A percentile compares a stretch with the other conserved stretches of the same genome.
These are phyloP conservation scores for Wickerhamomyces mucosus DNA, from an alignment of 805 yeast genomes.

Conservation along the genomic window DNA sequence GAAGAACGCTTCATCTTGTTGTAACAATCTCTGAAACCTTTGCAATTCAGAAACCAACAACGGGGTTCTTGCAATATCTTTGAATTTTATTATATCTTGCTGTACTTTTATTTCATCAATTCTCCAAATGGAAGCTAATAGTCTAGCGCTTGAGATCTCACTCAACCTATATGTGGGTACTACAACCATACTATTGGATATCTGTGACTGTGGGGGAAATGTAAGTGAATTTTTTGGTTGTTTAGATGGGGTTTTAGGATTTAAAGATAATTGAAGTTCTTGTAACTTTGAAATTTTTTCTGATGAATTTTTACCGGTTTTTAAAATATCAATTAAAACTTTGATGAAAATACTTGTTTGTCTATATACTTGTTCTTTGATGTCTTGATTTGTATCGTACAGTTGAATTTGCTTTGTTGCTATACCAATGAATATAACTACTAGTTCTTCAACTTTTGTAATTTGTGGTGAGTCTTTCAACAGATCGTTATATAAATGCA, in stretches of 20 bases:
- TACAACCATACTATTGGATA: background rate
- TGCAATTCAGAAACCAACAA: conserved; percentile 23
- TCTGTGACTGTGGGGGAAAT: background rate
- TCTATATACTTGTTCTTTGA: conserved; percentile 10
- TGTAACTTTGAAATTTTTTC: conserved; percentile 32
- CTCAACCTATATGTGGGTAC: conserved; percentile 41
- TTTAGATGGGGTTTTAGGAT: conserved; percentile 6
- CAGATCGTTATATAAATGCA: conserved; percentile 55
- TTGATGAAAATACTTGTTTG: conserved; percentile 13
- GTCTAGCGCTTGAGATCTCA: conserved; percentile 45
- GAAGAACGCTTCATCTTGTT: conserved; percentile 22
- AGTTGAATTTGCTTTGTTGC: conserved; percentile 43
- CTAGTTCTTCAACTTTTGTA: conserved; percentile 33
- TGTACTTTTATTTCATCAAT: conserved; percentile 42
- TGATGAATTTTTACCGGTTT: conserved; percentile 21
- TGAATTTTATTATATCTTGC: conserved; percentile 37
- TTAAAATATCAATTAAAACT: conserved; percentile 9
- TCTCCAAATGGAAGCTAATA: conserved; percentile 39
- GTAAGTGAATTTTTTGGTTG: background rate
- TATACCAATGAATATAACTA: conserved; percentile 41
- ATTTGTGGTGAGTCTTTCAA: conserved; percentile 26
- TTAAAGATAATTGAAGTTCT: conserved; percentile 28
- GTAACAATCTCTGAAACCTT: conserved; percentile 3
- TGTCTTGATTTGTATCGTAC: conserved; percentile 14
- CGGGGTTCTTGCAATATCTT: conserved; percentile 29